A percentile compares a stretch with the other conserved stretches of the same genome.
Evolutionary conservation across 345 rosid species (phyloP).

Genomic region (Arabis alpina): DNA sequence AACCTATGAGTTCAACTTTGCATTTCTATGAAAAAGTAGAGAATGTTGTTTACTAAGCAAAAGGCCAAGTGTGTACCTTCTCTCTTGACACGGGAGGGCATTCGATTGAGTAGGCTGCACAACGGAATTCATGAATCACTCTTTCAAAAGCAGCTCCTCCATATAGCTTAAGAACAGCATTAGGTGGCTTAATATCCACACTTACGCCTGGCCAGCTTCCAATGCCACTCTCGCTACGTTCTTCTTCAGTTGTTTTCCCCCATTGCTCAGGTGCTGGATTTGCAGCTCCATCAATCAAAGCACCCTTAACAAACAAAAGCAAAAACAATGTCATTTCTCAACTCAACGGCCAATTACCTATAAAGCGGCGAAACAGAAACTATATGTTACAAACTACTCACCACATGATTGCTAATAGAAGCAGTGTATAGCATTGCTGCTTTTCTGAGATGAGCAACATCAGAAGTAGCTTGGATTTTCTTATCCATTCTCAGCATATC

Average conservation of each 20-base stretch:
- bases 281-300: conserved; percentile 96
- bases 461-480: conserved; percentile 84
- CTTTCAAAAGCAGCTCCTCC: conserved; percentile 99
- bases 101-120: conserved; percentile 95
- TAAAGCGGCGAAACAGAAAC: not conserved
- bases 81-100: conserved; percentile 95
- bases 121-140: conserved; percentile 89
- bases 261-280: conserved; percentile 98
- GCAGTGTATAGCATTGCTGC: conserved; percentile 87
- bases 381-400: conserved; percentile 40
- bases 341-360: not conserved
- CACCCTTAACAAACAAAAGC: conserved; percentile 57
- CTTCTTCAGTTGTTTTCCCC: conserved; percentile 93
- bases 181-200: conserved; percentile 77
- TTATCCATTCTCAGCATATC: conserved; percentile 75
- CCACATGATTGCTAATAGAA: conserved; percentile 87
- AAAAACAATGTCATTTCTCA: conserved; percentile 25
- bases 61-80: conserved; percentile 56
- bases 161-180: conserved; percentile 85
- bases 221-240: conserved; percentile 82
- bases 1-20: conserved; percentile 24
- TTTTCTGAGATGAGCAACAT: conserved; percentile 84
- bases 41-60: not conserved
- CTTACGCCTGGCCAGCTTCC: conserved; percentile 96
- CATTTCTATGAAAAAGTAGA: not conserved